Conservation (phyloP, 83 land plant genomes). For the Picea mariana region DNA sequence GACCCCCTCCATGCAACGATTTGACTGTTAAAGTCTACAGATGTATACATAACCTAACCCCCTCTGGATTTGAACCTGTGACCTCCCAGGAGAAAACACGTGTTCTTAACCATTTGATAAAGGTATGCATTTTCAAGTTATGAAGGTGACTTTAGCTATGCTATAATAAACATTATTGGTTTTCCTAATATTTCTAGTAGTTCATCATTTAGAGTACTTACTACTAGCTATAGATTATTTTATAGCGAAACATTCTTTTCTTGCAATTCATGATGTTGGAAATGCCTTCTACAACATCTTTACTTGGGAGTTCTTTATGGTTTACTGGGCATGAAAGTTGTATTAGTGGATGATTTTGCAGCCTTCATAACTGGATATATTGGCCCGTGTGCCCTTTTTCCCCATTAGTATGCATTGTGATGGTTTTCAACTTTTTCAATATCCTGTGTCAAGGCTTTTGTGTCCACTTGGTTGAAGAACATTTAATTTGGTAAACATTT, state of each 20-base stretch:
- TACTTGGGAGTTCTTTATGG: conserved; percentile 52
- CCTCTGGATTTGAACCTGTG: no score
- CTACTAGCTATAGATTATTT: no score
- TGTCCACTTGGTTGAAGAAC: background rate
- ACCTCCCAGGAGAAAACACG: no score
- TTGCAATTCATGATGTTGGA: conserved; percentile 2
- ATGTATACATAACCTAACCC: no score
- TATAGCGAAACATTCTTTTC: background rate
- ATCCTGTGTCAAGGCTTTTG: background rate
- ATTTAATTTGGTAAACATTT: background rate
- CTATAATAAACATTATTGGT: no score
- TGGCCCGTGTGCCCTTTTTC: conserved; percentile 39
- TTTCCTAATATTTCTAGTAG: no score
- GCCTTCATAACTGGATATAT: conserved; percentile 45
- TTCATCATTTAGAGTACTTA: no score
- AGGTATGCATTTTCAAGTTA: no score
- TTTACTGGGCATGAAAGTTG: conserved; percentile 43
- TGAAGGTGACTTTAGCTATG: no score
- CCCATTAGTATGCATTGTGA: background rate
- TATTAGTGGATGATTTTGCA: conserved; percentile 50
- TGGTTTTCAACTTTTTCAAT: background rate
- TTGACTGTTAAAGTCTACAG: no score
- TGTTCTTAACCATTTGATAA: no score
- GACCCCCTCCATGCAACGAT: no score
- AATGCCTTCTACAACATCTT: conserved; percentile 39